Percentiles rank a stretch among this genome's conserved stretches.
These are phyloP conservation scores for Neofusicoccum sp. DNA, from an alignment of 2,329 filamentous ascomycete genomes.

Conservation along the genomic window DNA sequence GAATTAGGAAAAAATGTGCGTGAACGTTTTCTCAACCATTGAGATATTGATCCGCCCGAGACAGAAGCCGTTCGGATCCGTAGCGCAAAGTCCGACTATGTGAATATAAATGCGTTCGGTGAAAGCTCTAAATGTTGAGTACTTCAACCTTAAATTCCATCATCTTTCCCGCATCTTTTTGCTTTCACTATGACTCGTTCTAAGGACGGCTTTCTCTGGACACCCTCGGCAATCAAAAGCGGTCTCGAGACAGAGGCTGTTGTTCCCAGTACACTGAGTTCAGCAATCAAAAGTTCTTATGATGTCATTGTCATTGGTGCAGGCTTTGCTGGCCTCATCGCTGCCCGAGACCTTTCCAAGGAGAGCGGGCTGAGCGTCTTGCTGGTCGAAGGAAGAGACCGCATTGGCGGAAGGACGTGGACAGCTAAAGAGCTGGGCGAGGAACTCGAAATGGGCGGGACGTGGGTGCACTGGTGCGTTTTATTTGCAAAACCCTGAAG, in stretches of 20 bases:
- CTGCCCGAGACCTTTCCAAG: slow-evolving; percentile 30
- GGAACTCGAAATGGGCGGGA: slow-evolving; percentile 51
- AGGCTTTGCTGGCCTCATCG: slow-evolving; percentile 35
- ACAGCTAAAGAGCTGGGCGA: slow-evolving; percentile 45
- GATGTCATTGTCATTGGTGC: slow-evolving; percentile 44
- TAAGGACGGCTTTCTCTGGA: background rate
- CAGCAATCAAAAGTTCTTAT: slow-evolving; percentile 19
- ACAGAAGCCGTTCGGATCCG: no score
- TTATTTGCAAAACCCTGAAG: no score
- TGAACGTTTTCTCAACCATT: no score
- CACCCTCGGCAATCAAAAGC: background rate
- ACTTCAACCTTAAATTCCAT: background rate
- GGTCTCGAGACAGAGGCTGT: background rate
- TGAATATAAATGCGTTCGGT: background rate
- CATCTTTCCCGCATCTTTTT: no score
- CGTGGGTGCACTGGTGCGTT: slow-evolving; percentile 51
- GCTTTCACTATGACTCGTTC: background rate
- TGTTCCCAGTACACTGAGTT: background rate
- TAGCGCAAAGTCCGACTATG: background rate
- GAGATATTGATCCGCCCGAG: no score
- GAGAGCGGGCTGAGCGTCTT: slow-evolving; percentile 39
- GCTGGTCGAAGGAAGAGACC: slow-evolving; percentile 48
- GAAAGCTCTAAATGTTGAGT: no score
- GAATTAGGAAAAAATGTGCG: background rate
- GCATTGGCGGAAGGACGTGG: slow-evolving; percentile 51